Percentiles rank a stretch among this genome's conserved stretches.
Conservation (phyloP, 768 basidiomycete genomes). For the Mycena crocata region DNA sequence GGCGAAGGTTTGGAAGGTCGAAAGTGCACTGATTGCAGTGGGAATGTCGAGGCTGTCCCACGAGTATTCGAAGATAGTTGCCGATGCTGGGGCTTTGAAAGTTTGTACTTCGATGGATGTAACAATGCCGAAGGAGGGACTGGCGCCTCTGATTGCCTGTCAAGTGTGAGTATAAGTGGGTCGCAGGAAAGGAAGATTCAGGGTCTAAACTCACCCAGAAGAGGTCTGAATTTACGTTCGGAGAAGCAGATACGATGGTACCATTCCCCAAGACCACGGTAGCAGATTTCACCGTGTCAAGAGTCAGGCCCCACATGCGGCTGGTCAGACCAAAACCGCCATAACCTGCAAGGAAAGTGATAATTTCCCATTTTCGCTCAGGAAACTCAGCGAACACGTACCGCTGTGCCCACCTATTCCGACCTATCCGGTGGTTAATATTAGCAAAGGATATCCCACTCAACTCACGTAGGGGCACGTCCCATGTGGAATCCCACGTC, state of each 20-base stretch:
- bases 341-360: too few species aligned
- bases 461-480: constrained; percentile 58
- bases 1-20: constrained; percentile 48
- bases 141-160: constrained; percentile 55
- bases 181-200: too few species aligned
- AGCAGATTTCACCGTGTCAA: constrained; percentile 56
- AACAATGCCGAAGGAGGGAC: constrained; percentile 53
- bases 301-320: constrained; percentile 61
- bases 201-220: constrained; percentile 58
- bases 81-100: constrained; percentile 50
- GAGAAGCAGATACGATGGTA: constrained; percentile 52
- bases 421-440: constrained; percentile 9
- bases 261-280: constrained; percentile 59
- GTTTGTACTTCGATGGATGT: constrained; percentile 54
- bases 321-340: constrained; percentile 61
- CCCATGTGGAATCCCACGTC: constrained; percentile 63
- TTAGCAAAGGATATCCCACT: constrained; percentile 53
- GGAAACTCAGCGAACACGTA: constrained; percentile 21
- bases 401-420: constrained; percentile 66
- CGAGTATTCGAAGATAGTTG: constrained; percentile 49
- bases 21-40: constrained; percentile 44
- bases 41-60: constrained; percentile 47
- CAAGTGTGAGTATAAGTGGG: too few species aligned
- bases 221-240: constrained; percentile 53
- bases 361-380: too few species aligned